phyloP scores from a whole-genome alignment of 352 stramenopile genomes.

The Aphanomyces cochlioides region DNA sequence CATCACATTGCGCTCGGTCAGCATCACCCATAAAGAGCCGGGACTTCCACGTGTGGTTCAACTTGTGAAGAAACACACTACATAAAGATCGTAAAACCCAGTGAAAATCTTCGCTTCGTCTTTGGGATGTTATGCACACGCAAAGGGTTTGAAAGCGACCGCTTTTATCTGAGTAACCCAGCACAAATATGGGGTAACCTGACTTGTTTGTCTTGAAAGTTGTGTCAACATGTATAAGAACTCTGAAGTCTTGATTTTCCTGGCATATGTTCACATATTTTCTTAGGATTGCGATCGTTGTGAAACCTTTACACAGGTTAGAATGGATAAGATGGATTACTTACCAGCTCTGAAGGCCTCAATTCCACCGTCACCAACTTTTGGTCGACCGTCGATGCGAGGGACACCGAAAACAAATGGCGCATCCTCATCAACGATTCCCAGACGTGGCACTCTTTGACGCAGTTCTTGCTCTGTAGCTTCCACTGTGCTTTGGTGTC shows the following conservation, averaged over 20 bases:
- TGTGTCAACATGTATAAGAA: neutral
- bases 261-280: neutral
- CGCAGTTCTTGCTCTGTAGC: neutral
- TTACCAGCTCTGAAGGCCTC: neutral
- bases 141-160: neutral
- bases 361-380: neutral
- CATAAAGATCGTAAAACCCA: neutral
- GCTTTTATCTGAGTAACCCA: neutral
- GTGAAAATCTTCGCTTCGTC: neutral
- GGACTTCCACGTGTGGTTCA: neutral
- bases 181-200: neutral
- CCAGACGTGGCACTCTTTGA: neutral
- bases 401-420: neutral
- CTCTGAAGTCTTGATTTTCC: neutral
- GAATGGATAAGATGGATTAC: neutral
- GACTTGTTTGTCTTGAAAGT: neutral
- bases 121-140: neutral
- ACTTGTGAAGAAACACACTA: too few species aligned
- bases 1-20: too few species aligned
- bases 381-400: neutral
- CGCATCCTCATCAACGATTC: neutral
- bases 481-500: neutral
- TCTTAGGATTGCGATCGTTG: neutral
- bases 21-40: neutral
- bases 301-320: neutral